These are phyloP conservation scores for Pseudogymnoascus sp. DNA, from an alignment of 2,329 filamentous ascomycete genomes.

Conservation along the genomic window DNA sequence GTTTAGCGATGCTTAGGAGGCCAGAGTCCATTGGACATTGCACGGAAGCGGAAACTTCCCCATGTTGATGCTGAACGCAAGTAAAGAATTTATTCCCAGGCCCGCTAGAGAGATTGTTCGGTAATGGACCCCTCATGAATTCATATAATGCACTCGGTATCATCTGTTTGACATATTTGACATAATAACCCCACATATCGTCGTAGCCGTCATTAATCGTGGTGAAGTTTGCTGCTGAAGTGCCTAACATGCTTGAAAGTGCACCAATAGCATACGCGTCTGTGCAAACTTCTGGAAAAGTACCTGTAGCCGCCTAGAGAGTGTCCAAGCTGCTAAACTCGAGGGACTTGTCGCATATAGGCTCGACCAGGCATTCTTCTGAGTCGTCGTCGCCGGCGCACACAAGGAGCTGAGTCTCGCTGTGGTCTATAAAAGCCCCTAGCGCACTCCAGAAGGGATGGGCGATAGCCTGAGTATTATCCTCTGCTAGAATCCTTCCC, in stretches of 20 bases:
- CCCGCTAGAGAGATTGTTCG: conserved; percentile 1
- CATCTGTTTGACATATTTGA: conserved; percentile 13
- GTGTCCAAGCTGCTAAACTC: conserved; percentile 7
- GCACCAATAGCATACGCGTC: conserved; percentile 9
- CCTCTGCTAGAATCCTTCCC: not conserved
- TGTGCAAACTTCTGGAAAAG: conserved; percentile 9
- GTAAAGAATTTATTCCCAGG: conserved; percentile 12
- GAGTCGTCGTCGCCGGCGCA: conserved; percentile 9
- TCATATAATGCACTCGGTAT: not conserved
- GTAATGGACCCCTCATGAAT: conserved; percentile 11
- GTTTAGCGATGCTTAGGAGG: not conserved
- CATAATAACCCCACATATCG: conserved; percentile 13
- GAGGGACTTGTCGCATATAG: conserved; percentile 8
- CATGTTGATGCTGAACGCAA: not conserved
- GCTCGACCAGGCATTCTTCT: not conserved
- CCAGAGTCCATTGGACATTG: not conserved
- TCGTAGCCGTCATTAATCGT: conserved; percentile 14
- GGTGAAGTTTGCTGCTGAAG: conserved; percentile 10
- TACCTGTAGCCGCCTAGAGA: conserved; percentile 8
- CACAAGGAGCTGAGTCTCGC: not conserved
- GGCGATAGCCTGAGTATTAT: conserved; percentile 13
- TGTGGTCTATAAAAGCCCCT: conserved; percentile 10
- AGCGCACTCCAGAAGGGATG: conserved; percentile 14
- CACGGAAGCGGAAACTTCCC: not conserved
- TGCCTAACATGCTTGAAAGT: not conserved